phyloP scores from a whole-genome alignment of 169 alveolate species.

The Perkinsus olseni region DNA sequence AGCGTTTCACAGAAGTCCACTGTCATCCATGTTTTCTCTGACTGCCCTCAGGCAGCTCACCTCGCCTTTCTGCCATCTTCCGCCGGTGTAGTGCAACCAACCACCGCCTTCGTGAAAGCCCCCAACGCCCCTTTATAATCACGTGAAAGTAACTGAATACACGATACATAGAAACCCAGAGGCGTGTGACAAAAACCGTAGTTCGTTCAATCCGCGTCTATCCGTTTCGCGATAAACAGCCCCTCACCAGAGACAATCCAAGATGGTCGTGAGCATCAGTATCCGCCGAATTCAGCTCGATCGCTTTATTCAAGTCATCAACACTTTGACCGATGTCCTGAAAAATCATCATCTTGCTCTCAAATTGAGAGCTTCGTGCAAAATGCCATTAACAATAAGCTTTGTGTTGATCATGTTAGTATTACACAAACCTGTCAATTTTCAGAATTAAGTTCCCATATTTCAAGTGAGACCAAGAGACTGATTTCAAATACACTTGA shows the following conservation, averaged over 20 bases:
- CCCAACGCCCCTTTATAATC: neutral
- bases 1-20: neutral
- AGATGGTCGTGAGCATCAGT: neutral
- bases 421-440: too few species aligned
- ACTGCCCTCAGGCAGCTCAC: neutral
- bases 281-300: neutral
- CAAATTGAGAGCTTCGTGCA: neutral
- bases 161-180: too few species aligned
- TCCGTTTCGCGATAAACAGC: too few species aligned
- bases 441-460: too few species aligned
- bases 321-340: neutral
- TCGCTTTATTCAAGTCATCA: neutral
- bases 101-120: neutral
- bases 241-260: neutral
- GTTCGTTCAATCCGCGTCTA: too few species aligned
- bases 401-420: too few species aligned
- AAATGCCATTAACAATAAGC: neutral
- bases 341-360: neutral
- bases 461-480: too few species aligned
- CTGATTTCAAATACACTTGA: too few species aligned
- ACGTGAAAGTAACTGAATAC: neutral
- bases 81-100: neutral
- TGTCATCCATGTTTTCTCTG: neutral
- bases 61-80: neutral
- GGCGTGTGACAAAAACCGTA: too few species aligned